A percentile compares a stretch with the other conserved stretches of the same genome.
phyloP scores from a whole-genome alignment of 495 filamentous ascomycete species.

The Aspergillus olivimuriae region DNA sequence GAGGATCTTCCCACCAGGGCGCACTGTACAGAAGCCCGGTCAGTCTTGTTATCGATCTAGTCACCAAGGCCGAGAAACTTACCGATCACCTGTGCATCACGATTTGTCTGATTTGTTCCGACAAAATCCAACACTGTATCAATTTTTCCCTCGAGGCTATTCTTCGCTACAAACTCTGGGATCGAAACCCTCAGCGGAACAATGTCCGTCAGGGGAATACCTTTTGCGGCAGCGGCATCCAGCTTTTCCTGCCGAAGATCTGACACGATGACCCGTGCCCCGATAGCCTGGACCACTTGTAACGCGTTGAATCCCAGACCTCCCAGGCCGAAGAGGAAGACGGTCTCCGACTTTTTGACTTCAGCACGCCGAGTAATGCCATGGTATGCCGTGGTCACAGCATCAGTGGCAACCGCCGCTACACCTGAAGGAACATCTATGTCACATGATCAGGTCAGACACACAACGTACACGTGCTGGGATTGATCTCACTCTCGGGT shows the following conservation, averaged over 20 bases:
- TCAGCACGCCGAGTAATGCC: conserved; percentile 17
- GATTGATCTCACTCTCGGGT: conserved; percentile 8
- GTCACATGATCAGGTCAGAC: not conserved
- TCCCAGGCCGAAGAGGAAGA: conserved; percentile 17
- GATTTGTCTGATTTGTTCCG: conserved; percentile 13
- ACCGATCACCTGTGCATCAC: conserved; percentile 18
- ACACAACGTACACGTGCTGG: not conserved
- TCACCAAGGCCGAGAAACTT: not conserved
- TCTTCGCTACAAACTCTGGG: conserved; percentile 9
- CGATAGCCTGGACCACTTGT: conserved; percentile 14
- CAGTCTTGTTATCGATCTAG: too few relatives aligned
- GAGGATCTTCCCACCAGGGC: conserved; percentile 16
- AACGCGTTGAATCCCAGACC: conserved; percentile 20
- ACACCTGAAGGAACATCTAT: conserved; percentile 9
- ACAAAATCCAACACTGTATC: conserved; percentile 21
- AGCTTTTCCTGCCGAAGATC: conserved; percentile 17
- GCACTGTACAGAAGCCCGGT: too few relatives aligned
- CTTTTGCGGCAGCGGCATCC: conserved; percentile 7
- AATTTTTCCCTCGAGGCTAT: conserved; percentile 10
- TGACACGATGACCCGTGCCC: conserved; percentile 15
- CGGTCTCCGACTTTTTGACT: conserved; percentile 15
- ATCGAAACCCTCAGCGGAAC: conserved; percentile 12
- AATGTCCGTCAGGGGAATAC: conserved; percentile 14
- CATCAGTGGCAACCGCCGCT: conserved; percentile 19
- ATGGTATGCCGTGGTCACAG: conserved; percentile 19